Evolutionary conservation across 345 rosid species (phyloP).

Genomic region (Trapa bicornis): DNA sequence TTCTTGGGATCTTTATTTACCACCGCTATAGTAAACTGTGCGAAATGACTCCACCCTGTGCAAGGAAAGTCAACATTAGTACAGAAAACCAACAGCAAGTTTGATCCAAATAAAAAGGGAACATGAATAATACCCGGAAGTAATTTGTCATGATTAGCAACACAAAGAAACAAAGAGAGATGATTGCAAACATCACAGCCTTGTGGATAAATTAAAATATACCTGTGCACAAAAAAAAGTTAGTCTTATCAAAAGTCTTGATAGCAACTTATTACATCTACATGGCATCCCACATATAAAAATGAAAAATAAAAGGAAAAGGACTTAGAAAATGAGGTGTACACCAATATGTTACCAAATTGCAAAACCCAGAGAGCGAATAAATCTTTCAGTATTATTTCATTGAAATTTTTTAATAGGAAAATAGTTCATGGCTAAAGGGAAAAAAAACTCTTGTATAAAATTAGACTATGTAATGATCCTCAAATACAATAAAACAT

Average conservation of each 20-base stretch:
- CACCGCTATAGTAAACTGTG: slow-evolving; percentile 89
- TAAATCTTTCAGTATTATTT: not conserved
- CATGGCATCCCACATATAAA: not conserved
- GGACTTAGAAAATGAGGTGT: not conserved
- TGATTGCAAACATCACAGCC: slow-evolving; percentile 89
- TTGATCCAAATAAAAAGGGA: not conserved
- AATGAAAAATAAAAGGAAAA: not conserved
- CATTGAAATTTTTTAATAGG: too few relatives aligned
- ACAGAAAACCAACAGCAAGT: not conserved
- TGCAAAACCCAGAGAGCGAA: not conserved
- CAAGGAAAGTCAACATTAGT: slow-evolving; percentile 9
- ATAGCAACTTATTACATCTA: not conserved
- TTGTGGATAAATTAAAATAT: slow-evolving; percentile 78
- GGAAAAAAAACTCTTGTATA: not conserved
- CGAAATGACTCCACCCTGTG: slow-evolving; percentile 96
- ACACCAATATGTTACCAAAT: not conserved
- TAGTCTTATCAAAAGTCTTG: not conserved
- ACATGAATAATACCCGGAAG: slow-evolving; percentile 55
- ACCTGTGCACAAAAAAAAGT: slow-evolving; percentile 36
- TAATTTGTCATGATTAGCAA: slow-evolving; percentile 82
- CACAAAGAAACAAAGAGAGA: slow-evolving; percentile 86
- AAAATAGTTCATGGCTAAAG: not conserved
- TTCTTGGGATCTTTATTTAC: slow-evolving; percentile 81
- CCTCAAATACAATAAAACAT: not conserved
- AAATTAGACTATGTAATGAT: not conserved